Conservation (phyloP, 2,329 filamentous ascomycete species). For the Diplocarpon mali region DNA sequence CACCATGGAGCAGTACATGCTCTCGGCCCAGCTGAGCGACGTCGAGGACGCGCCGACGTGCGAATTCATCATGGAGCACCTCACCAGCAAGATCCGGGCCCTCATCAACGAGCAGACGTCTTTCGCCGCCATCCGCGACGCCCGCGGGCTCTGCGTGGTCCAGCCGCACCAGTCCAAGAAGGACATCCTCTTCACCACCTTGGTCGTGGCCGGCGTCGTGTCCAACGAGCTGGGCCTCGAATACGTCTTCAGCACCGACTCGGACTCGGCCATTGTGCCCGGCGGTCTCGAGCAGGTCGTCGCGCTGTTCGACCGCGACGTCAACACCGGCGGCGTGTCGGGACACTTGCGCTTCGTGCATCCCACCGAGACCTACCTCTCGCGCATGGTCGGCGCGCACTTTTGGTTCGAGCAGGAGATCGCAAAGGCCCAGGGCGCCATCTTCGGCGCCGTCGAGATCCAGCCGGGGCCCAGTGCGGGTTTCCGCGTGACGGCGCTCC, state of each 20-base stretch:
- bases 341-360: not conserved
- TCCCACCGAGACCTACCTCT: not conserved
- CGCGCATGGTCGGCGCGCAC: not conserved
- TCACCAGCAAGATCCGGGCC: not conserved
- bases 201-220: not conserved
- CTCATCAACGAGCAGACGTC: not conserved
- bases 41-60: not conserved
- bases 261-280: not conserved
- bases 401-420: slow-evolving; percentile 1
- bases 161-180: slow-evolving; percentile 1
- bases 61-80: not conserved
- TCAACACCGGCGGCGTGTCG: not conserved
- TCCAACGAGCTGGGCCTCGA: not conserved
- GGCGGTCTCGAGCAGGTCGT: not conserved
- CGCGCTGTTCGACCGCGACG: not conserved
- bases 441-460: not conserved
- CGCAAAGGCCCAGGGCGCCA: not conserved
- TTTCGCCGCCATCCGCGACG: not conserved
- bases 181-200: not conserved
- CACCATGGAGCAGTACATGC: not conserved
- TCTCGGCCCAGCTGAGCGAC: not conserved
- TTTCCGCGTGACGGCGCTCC: not conserved
- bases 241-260: slow-evolving; percentile 1
- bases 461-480: not conserved
- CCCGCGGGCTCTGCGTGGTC: not conserved